Percentiles rank a stretch among this genome's conserved stretches.
Evolutionary conservation across 2,329 filamentous ascomycete species (phyloP).

Genomic region (Atkinsonella hypoxylon): DNA sequence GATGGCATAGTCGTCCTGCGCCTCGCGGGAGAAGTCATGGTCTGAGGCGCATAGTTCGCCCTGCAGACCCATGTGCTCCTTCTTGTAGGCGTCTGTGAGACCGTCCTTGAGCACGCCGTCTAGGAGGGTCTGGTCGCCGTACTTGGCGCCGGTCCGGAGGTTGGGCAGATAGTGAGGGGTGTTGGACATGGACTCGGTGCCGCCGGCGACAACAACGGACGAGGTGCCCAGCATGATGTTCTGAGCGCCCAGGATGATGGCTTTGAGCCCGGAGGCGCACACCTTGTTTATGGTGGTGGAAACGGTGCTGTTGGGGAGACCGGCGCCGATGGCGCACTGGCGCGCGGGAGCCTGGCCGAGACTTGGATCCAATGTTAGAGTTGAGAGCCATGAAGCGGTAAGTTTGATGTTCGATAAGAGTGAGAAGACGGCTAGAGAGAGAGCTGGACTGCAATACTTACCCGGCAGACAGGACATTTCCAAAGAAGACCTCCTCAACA

Average conservation of each 20-base stretch:
- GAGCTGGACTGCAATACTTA: conserved; percentile 29
- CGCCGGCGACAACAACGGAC: conserved; percentile 83
- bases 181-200: conserved; percentile 98
- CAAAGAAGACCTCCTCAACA: conserved; percentile 94
- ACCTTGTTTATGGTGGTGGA: conserved; percentile 98
- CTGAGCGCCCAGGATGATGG: conserved; percentile 86
- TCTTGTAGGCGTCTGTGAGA: conserved; percentile 85
- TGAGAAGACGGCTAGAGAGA: too few species aligned
- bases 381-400: neutral
- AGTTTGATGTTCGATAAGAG: too few species aligned
- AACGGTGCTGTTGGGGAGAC: conserved; percentile 66
- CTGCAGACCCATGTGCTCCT: conserved; percentile 92
- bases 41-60: conserved; percentile 86
- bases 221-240: conserved; percentile 97
- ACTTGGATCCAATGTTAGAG: conserved; percentile 31
- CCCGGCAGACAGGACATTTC: conserved; percentile 96
- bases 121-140: conserved; percentile 77
- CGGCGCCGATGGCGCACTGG: conserved; percentile 83
- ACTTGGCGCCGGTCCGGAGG: conserved; percentile 81
- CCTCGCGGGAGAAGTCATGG: conserved; percentile 67
- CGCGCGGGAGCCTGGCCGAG: conserved; percentile 93
- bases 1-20: conserved; percentile 94
- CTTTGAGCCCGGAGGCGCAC: conserved; percentile 90
- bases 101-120: conserved; percentile 93
- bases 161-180: conserved; percentile 87